Conservation (phyloP, 441 rosid species). For the Adansonia rubrostipa region DNA sequence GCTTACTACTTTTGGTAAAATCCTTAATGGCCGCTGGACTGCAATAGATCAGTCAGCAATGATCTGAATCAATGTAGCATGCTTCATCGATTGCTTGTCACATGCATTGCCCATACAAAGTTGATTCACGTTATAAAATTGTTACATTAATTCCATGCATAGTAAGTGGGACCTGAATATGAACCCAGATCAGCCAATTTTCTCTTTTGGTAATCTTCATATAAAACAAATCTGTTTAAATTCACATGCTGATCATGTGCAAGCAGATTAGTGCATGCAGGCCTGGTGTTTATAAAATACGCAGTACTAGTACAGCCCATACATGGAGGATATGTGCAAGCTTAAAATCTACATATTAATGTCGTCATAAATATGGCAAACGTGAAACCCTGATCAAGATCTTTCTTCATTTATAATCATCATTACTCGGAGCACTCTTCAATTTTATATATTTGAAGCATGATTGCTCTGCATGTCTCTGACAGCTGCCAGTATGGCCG, state of each 20-base stretch:
- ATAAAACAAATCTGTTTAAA: constrained; percentile 6
- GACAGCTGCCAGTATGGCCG: background rate
- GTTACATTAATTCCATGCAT: constrained; percentile 28
- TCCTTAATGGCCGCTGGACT: background rate
- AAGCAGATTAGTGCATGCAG: constrained; percentile 9
- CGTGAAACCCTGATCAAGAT: constrained; percentile 21
- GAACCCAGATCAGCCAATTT: constrained; percentile 9
- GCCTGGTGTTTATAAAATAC: background rate
- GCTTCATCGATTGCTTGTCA: constrained; percentile 34
- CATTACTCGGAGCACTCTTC: background rate
- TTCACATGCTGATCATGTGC: constrained; percentile 32
- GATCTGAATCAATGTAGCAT: constrained; percentile 37
- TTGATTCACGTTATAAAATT: constrained; percentile 1
- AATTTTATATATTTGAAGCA: background rate
- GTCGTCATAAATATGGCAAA: constrained; percentile 1
- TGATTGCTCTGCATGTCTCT: background rate
- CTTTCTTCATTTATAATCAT: constrained; percentile 17
- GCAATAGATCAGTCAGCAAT: background rate
- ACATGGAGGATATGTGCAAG: background rate
- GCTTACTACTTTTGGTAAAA: constrained; percentile 16
- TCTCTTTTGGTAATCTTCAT: constrained; percentile 6
- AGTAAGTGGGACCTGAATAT: constrained; percentile 29
- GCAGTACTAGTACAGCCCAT: constrained; percentile 12
- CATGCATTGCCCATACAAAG: constrained; percentile 42
- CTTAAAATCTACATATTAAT: constrained; percentile 14